A percentile compares a stretch with the other conserved stretches of the same genome.
phyloP scores from a whole-genome alignment of 306 rosid genomes.

The Trifolium dubium region DNA sequence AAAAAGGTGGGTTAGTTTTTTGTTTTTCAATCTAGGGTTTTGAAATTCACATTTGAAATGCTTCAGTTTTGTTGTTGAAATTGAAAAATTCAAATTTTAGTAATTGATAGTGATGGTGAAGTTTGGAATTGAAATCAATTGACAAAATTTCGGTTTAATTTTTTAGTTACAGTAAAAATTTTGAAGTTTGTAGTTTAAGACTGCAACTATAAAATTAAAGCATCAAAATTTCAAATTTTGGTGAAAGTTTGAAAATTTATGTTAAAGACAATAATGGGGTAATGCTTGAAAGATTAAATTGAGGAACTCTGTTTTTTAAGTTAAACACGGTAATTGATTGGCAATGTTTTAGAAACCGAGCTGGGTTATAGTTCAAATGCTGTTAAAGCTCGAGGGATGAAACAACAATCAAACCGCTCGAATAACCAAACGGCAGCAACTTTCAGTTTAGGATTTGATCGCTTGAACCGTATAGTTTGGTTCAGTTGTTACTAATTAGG shows the following conservation, averaged over 20 bases:
- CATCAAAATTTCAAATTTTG: slow-evolving; percentile 26
- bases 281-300: slow-evolving; percentile 9
- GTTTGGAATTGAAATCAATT: background rate
- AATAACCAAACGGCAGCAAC: background rate
- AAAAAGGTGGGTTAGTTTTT: slow-evolving; percentile 57
- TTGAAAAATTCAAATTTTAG: background rate
- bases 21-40: slow-evolving; percentile 11
- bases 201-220: background rate
- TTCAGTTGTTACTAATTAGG: background rate
- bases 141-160: background rate
- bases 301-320: background rate
- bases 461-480: background rate
- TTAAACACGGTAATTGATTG: background rate
- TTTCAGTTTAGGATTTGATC: background rate
- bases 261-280: background rate
- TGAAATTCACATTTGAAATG: background rate
- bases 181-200: slow-evolving; percentile 1
- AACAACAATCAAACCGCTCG: background rate
- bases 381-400: background rate
- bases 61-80: background rate
- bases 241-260: slow-evolving; percentile 13
- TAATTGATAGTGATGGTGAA: background rate
- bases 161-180: background rate
- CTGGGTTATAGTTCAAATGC: background rate
- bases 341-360: background rate